A percentile compares a stretch with the other conserved stretches of the same genome.
These are phyloP conservation scores for Penicillium sp. DNA, from an alignment of 2,329 filamentous ascomycete genomes.

Conservation along the genomic window DNA sequence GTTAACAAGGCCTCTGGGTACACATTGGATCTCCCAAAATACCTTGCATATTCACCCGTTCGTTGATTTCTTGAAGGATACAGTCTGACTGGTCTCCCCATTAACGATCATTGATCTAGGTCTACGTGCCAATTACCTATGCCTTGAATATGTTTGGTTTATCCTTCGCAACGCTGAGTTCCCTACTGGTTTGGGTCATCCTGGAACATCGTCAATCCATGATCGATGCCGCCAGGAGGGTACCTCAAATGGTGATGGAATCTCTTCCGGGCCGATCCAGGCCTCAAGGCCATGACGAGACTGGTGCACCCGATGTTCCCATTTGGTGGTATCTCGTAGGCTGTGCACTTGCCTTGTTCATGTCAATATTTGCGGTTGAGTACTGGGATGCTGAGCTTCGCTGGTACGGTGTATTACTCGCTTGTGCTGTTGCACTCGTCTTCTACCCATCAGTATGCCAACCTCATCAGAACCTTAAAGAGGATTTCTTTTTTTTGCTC, in stretches of 20 bases:
- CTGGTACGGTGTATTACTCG: background rate
- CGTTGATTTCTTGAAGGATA: background rate
- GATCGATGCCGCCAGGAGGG: background rate
- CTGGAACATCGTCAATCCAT: background rate
- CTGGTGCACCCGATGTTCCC: background rate
- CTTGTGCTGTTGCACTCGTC: background rate
- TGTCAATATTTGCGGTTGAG: background rate
- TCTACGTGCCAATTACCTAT: background rate
- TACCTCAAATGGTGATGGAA: background rate
- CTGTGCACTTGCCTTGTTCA: background rate
- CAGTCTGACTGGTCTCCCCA: background rate
- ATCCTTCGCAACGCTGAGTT: background rate
- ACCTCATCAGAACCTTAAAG: background rate
- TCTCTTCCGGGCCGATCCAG: background rate
- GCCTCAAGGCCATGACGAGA: background rate
- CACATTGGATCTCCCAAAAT: slow-evolving; percentile 64
- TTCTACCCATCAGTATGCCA: background rate
- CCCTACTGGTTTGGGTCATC: background rate
- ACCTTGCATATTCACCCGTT: slow-evolving; percentile 65
- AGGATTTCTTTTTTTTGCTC: background rate
- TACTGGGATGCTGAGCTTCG: background rate
- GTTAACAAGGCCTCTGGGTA: slow-evolving; percentile 58
- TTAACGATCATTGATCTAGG: background rate
- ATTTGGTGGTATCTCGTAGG: background rate
- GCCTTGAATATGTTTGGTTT: background rate